phyloP scores from a whole-genome alignment of 2,329 filamentous ascomycete species.

The Coniochaeta pulveracea region DNA sequence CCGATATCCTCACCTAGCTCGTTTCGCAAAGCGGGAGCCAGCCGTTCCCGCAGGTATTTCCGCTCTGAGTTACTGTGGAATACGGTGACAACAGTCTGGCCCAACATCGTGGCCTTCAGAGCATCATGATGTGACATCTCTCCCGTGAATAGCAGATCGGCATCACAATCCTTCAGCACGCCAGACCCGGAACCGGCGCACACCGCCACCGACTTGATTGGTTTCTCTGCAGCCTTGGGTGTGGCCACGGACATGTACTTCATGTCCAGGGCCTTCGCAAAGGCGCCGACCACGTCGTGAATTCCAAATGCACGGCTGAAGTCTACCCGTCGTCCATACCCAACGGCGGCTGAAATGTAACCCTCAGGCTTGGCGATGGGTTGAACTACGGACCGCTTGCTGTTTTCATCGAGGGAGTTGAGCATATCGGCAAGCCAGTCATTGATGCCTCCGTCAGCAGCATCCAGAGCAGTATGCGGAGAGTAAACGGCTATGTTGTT shows the following conservation, averaged over 20 bases:
- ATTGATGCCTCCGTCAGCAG: slow-evolving; percentile 72
- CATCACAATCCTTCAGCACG: slow-evolving; percentile 57
- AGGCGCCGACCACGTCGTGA: slow-evolving; percentile 30
- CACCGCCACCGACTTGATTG: slow-evolving; percentile 58
- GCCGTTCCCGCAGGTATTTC: slow-evolving; percentile 61
- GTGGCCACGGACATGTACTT: slow-evolving; percentile 25
- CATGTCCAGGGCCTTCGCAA: slow-evolving; percentile 60
- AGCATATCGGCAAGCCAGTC: slow-evolving; percentile 91
- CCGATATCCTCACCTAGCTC: slow-evolving; percentile 41
- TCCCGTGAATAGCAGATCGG: slow-evolving; percentile 80
- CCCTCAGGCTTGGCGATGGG: slow-evolving; percentile 28
- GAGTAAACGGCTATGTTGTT: slow-evolving; percentile 91
- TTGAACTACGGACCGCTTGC: slow-evolving; percentile 33
- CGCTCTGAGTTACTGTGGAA: slow-evolving; percentile 94
- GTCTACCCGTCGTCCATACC: slow-evolving; percentile 40
- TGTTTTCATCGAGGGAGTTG: slow-evolving; percentile 28
- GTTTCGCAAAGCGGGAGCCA: slow-evolving; percentile 54
- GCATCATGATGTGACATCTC: slow-evolving; percentile 93
- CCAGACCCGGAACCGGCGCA: slow-evolving; percentile 82
- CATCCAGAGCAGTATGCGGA: slow-evolving; percentile 90
- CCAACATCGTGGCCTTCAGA: slow-evolving; percentile 72
- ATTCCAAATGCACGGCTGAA: slow-evolving; percentile 27
- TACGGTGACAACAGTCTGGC: slow-evolving; percentile 69
- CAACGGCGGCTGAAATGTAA: slow-evolving; percentile 24
- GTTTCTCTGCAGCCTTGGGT: slow-evolving; percentile 9